A percentile compares a stretch with the other conserved stretches of the same genome.
These are phyloP conservation scores for Croton laevigatus DNA, from an alignment of 441 rosid genomes.

Conservation along the genomic window DNA sequence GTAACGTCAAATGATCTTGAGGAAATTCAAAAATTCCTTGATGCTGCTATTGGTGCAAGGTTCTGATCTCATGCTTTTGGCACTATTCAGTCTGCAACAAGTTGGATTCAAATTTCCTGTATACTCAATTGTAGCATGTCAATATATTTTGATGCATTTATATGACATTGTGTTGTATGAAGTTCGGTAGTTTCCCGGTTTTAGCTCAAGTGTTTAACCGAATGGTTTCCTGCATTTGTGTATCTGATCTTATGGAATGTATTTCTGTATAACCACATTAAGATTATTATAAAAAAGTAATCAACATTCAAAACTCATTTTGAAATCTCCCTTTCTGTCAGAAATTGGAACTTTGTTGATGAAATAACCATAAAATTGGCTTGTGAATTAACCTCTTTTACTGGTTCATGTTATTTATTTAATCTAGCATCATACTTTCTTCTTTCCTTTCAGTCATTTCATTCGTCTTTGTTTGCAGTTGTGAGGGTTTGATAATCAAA, in stretches of 20 bases:
- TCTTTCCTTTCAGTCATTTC: conserved; percentile 15
- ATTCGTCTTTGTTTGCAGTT: conserved; percentile 51
- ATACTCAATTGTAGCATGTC: not conserved
- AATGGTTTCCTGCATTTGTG: not conserved
- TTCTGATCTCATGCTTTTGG: conserved; percentile 31
- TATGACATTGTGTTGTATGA: not conserved
- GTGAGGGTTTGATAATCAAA: conserved; percentile 95
- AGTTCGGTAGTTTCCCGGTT: conserved; percentile 3
- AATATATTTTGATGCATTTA: not conserved
- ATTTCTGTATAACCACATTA: not conserved
- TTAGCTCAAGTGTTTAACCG: not conserved
- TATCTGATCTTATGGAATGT: not conserved
- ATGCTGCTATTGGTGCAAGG: conserved; percentile 85
- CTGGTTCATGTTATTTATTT: not conserved
- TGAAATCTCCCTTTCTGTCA: not conserved
- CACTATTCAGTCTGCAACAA: conserved; percentile 17
- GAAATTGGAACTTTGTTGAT: conserved; percentile 4
- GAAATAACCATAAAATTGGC: not conserved
- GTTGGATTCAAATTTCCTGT: not conserved
- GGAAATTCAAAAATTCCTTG: conserved; percentile 87
- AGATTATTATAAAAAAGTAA: not conserved
- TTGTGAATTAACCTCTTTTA: not conserved
- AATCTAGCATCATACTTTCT: not conserved
- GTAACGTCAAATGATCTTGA: conserved; percentile 81
- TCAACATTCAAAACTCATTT: not conserved